Conservation (phyloP, 805 yeast genomes). For the Brettanomyces bruxellensis region DNA sequence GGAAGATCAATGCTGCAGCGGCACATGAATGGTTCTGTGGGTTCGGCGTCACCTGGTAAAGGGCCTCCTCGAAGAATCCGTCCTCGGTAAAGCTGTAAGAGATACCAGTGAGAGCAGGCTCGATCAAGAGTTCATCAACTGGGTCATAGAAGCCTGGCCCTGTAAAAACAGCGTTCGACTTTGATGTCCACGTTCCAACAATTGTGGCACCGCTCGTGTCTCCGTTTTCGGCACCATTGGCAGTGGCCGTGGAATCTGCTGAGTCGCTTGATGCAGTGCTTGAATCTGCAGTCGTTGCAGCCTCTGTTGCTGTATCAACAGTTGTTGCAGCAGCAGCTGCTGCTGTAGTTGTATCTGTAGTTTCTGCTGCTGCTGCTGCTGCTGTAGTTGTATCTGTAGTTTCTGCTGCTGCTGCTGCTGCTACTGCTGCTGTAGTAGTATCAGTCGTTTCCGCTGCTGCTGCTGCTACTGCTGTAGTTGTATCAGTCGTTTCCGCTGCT, state of each 20-base stretch:
- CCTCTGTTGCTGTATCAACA: not conserved
- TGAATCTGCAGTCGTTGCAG: conserved; percentile 4
- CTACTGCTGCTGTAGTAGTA: not conserved
- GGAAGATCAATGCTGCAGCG: conserved; percentile 70
- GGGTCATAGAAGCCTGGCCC: conserved; percentile 98
- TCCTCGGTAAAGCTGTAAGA: conserved; percentile 89
- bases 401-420: not conserved
- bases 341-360: not conserved
- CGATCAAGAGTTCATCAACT: conserved; percentile 85
- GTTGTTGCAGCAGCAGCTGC: not conserved
- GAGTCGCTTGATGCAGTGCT: not conserved
- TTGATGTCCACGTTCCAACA: conserved; percentile 93
- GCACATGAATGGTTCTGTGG: conserved; percentile 75
- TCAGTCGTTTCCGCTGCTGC: not conserved
- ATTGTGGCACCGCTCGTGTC: conserved; percentile 18
- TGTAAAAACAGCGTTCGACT: conserved; percentile 88
- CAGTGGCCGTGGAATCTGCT: not conserved
- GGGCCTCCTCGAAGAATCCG: conserved; percentile 86
- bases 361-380: not conserved
- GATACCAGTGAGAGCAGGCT: conserved; percentile 93
- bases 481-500: not conserved
- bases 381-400: not conserved
- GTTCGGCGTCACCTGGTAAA: conserved; percentile 68
- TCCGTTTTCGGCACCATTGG: not conserved
- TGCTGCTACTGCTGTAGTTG: not conserved